Evolutionary conservation across 2,329 filamentous ascomycete species (phyloP).

Genomic region (Metarhizium brunneum): DNA sequence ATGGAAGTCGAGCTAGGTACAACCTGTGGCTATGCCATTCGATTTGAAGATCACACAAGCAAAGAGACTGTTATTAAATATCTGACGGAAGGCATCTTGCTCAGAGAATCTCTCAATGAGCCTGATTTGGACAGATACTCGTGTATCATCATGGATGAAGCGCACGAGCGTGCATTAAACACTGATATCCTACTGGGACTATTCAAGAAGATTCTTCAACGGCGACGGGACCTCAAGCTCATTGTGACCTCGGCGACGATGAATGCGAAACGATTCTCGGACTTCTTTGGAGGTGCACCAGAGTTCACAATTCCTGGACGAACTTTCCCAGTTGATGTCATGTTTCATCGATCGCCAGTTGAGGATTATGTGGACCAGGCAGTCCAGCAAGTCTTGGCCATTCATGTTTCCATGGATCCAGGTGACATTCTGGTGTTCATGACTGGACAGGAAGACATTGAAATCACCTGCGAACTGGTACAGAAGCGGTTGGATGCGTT

Average conservation of each 20-base stretch:
- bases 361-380: conserved; percentile 97
- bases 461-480: conserved; percentile 88
- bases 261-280: conserved; percentile 93
- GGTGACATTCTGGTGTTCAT: conserved; percentile 98
- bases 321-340: conserved; percentile 94
- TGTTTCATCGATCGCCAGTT: conserved; percentile 89
- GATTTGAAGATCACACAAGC: conserved; percentile 96
- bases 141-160: conserved; percentile 99
- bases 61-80: conserved; percentile 96
- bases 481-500: conserved; percentile 79
- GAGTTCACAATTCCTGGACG: conserved; percentile 94
- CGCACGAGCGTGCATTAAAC: conserved; percentile 91
- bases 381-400: conserved; percentile 89
- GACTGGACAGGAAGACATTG: conserved; percentile 98
- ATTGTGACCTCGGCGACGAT: conserved; percentile 98
- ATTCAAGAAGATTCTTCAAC: conserved; percentile 91
- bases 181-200: conserved; percentile 96
- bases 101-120: conserved; percentile 88
- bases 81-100: conserved; percentile 94
- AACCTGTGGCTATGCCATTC: conserved; percentile 90
- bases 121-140: conserved; percentile 92
- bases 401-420: conserved; percentile 86
- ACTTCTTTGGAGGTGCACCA: conserved; percentile 91
- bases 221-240: conserved; percentile 83
- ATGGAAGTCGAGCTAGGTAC: conserved; percentile 90